Evolutionary conservation across 306 rosid species (phyloP), one percentile per base, ranked within the genome.

Genomic region (Castanea mollissima): DNA sequence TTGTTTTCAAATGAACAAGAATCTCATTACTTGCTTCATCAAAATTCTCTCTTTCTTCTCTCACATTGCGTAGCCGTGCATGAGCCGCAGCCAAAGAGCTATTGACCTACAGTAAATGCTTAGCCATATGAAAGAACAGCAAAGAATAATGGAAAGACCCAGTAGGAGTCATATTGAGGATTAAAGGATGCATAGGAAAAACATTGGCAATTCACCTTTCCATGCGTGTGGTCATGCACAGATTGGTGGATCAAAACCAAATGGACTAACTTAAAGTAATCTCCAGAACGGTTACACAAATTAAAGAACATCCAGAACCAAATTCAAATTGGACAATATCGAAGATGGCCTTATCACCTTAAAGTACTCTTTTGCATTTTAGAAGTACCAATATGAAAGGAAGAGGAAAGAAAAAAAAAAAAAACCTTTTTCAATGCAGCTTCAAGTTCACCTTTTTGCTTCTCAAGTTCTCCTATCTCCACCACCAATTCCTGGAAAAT

Each of bases 1-100:
- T 94, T 41, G 82, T 73, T 83, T 87, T 91, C 76, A 94, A 85
- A 80, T 89, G 97, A 35, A 54, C 82, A 68, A 92, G 76, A 81
- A 94, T 87, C 73, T 91, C 88, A 87, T 86, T 89, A 79, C 94
- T 92, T 70, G 98, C 94, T 32, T 91, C 94, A 69, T 91, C 97
- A 81, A 94, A 92, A 29, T 94, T 96, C 15, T 92, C 97, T 80
- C 87, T 89, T 90, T 92, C 98, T 88, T 94, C 98, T 82, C 76
- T 92, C 82, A 89, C 91, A 83, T 92, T 91, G 83, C 78, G 91
- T 82, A 91, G 90, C 79, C 94, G 97, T 73, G 74, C 82, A 46
- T 84, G 90, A 59, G 91, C 84, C 62, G 83, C 73, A 76, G 86
- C 55, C 86, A 92, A 81, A 60, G 88, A 85, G 62, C 60, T 57